These are phyloP conservation scores for Kwoniella sp. DNA, from an alignment of 768 basidiomycete species.

Conservation along the genomic window DNA sequence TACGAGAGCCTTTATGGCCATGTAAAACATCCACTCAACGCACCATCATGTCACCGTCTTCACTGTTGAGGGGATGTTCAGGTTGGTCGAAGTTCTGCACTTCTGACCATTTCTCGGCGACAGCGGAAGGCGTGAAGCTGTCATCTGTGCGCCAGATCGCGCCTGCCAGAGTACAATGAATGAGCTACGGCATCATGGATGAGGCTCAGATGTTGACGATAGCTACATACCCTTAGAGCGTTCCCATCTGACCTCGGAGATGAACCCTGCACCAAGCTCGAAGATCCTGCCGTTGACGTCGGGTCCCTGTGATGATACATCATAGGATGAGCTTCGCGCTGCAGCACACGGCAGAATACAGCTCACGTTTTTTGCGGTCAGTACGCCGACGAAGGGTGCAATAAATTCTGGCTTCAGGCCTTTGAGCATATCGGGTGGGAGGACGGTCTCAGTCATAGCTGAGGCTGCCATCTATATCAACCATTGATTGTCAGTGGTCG, in stretches of 20 bases:
- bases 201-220: not conserved
- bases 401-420: slow-evolving; percentile 88
- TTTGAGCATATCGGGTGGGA: slow-evolving; percentile 92
- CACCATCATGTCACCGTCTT: slow-evolving; percentile 61
- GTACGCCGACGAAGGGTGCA: slow-evolving; percentile 84
- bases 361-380: slow-evolving; percentile 75
- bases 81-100: slow-evolving; percentile 76
- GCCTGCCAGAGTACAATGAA: slow-evolving; percentile 26
- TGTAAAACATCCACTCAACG: too few species aligned
- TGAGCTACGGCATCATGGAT: not conserved
- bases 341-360: not conserved
- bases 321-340: not conserved
- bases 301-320: slow-evolving; percentile 43
- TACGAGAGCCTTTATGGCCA: not conserved
- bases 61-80: slow-evolving; percentile 66
- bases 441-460: slow-evolving; percentile 90
- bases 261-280: slow-evolving; percentile 89
- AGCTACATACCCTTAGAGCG: slow-evolving; percentile 71
- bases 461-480: slow-evolving; percentile 80
- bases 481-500: not conserved
- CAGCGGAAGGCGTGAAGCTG: slow-evolving; percentile 91
- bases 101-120: slow-evolving; percentile 80
- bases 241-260: slow-evolving; percentile 92
- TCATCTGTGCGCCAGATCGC: slow-evolving; percentile 84
- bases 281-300: slow-evolving; percentile 63